phyloP scores from a whole-genome alignment of 805 yeast genomes.

The Yarrowia yakushimensis region DNA sequence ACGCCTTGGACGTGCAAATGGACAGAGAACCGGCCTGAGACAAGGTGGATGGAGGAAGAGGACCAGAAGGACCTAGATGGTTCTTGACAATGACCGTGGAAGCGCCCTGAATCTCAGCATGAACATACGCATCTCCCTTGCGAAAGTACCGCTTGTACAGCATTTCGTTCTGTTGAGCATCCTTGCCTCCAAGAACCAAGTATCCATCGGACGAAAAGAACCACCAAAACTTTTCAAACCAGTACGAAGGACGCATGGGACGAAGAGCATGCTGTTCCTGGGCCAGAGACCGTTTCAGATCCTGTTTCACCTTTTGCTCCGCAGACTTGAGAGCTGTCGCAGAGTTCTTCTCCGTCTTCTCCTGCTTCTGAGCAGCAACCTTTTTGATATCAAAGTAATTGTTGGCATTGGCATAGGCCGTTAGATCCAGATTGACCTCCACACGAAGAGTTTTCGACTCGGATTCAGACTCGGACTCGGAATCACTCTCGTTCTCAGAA shows the following conservation, averaged over 20 bases:
- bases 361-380: slow-evolving; percentile 70
- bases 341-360: slow-evolving; percentile 74
- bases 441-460: slow-evolving; percentile 45
- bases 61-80: slow-evolving; percentile 47
- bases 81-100: slow-evolving; percentile 77
- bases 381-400: slow-evolving; percentile 75
- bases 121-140: slow-evolving; percentile 66
- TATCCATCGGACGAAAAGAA: slow-evolving; percentile 88
- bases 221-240: slow-evolving; percentile 96
- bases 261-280: slow-evolving; percentile 47
- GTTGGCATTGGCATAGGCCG: slow-evolving; percentile 88
- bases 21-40: slow-evolving; percentile 86
- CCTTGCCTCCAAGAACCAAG: slow-evolving; percentile 82
- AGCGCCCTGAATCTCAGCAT: slow-evolving; percentile 70
- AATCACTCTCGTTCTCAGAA: slow-evolving; percentile 39
- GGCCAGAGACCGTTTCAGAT: slow-evolving; percentile 57
- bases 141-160: slow-evolving; percentile 74
- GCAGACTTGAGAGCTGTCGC: slow-evolving; percentile 77
- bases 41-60: slow-evolving; percentile 77
- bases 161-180: slow-evolving; percentile 72
- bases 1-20: slow-evolving; percentile 74
- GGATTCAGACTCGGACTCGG: slow-evolving; percentile 35
- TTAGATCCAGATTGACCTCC: slow-evolving; percentile 60
- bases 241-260: slow-evolving; percentile 61
- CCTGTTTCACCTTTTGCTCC: slow-evolving; percentile 69